Conservation (phyloP, 1,284 basidiomycete species). For the Vanrija humicola region DNA sequence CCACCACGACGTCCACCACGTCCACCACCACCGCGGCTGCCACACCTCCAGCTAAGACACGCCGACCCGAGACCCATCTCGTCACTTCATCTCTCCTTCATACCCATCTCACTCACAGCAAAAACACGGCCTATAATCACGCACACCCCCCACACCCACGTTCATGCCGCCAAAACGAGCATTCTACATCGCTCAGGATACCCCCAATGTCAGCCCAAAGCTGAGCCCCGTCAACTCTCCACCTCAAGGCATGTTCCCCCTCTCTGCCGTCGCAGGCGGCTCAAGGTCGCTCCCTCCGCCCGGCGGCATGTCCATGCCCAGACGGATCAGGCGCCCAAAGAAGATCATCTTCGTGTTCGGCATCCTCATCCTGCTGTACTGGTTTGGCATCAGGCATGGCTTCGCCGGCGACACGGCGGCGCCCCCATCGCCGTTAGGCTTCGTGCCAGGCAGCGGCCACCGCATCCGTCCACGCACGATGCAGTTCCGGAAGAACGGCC, state of each 20-base stretch:
- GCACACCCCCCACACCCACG: not conserved
- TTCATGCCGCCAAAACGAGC: slow-evolving; percentile 15
- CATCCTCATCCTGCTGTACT: slow-evolving; percentile 45
- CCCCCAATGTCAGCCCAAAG: slow-evolving; percentile 17
- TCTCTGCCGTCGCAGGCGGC: not conserved
- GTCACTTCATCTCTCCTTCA: too few species aligned
- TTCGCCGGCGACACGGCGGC: slow-evolving; percentile 37
- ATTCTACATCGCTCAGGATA: slow-evolving; percentile 22
- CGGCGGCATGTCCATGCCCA: slow-evolving; percentile 20
- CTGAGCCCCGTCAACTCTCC: slow-evolving; percentile 5
- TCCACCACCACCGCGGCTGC: not conserved
- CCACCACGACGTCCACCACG: not conserved
- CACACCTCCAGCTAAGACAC: too few species aligned
- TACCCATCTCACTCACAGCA: too few species aligned
- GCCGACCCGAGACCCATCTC: not conserved
- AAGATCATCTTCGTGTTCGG: slow-evolving; percentile 46
- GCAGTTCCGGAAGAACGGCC: slow-evolving; percentile 14
- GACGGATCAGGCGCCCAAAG: slow-evolving; percentile 37
- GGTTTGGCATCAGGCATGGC: slow-evolving; percentile 48
- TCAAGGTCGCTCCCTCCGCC: not conserved
- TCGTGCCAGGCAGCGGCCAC: slow-evolving; percentile 33
- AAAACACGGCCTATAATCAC: too few species aligned
- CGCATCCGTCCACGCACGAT: slow-evolving; percentile 23
- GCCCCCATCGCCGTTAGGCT: slow-evolving; percentile 36
- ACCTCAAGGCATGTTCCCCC: slow-evolving; percentile 1